A percentile compares a stretch with the other conserved stretches of the same genome.
These are phyloP conservation scores for Anacardium occidentale DNA, from an alignment of 345 rosid genomes.

Conservation along the genomic window DNA sequence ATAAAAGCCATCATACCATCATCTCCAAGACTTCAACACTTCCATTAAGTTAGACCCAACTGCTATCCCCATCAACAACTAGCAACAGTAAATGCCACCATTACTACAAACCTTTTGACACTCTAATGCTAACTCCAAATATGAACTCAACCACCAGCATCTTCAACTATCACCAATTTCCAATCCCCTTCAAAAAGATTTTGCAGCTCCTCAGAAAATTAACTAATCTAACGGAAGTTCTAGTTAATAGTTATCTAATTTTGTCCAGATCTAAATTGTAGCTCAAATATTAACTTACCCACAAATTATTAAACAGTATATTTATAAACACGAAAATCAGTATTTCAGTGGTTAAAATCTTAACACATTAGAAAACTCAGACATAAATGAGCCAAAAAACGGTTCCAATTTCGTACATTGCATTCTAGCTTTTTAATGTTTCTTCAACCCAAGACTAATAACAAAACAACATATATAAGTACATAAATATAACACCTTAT, in stretches of 20 bases:
- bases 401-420: conserved; percentile 1
- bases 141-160: not conserved
- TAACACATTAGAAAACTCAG: not conserved
- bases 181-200: not conserved
- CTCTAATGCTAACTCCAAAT: conserved; percentile 7
- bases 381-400: not conserved
- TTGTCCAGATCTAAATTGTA: not conserved
- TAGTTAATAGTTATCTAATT: not conserved
- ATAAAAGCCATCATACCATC: not conserved
- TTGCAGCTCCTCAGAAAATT: not conserved
- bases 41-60: not conserved
- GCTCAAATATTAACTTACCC: too few relatives aligned
- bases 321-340: not conserved
- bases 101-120: not conserved
- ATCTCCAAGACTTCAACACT: not conserved
- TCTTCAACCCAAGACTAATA: too few relatives aligned
- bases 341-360: not conserved
- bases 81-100: not conserved
- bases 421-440: not conserved
- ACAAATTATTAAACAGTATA: too few relatives aligned
- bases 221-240: not conserved
- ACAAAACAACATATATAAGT: too few relatives aligned
- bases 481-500: too few relatives aligned
- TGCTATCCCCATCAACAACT: not conserved
- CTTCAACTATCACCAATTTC: not conserved